These are phyloP conservation scores for Aspergillus aculeatus DNA, from an alignment of 2,329 filamentous ascomycete genomes.

Conservation along the genomic window DNA sequence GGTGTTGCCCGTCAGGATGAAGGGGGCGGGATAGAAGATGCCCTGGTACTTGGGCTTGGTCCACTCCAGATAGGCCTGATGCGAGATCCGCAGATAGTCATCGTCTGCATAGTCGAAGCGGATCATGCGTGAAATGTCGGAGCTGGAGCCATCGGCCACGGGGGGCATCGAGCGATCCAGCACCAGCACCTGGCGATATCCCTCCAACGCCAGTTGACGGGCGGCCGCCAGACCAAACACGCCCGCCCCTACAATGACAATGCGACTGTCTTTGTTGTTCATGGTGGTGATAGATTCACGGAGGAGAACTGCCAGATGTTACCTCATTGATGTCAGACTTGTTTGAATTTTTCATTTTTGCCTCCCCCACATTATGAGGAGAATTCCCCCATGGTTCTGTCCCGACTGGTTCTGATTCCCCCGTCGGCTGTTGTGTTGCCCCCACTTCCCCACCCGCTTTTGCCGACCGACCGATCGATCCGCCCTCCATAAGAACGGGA, in stretches of 20 bases:
- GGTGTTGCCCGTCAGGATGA: constrained; percentile 10
- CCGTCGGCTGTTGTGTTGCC: background rate
- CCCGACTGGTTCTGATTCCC: background rate
- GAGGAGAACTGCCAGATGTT: no score
- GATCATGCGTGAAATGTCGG: constrained; percentile 34
- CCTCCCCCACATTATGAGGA: no score
- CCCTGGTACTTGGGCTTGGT: constrained; percentile 10
- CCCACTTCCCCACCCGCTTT: background rate
- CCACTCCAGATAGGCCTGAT: constrained; percentile 25
- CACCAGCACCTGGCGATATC: constrained; percentile 11
- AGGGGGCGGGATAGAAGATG: constrained; percentile 14
- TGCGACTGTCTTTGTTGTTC: constrained; percentile 14
- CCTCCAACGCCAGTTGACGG: constrained; percentile 6
- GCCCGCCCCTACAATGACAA: constrained; percentile 12
- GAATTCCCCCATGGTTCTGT: background rate
- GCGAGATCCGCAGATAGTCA: constrained; percentile 27
- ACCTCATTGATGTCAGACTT: background rate
- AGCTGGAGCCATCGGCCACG: constrained; percentile 32
- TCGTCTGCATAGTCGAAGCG: constrained; percentile 34
- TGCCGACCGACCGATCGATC: background rate
- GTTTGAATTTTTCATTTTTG: background rate
- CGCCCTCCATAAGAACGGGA: no score
- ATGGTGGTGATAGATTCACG: constrained; percentile 3
- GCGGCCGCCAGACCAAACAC: constrained; percentile 15
- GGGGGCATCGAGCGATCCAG: constrained; percentile 19